A percentile compares a stretch with the other conserved stretches of the same genome.
phyloP scores from a whole-genome alignment of 176 grass and related monocot genomes.

The Zea luxurians region DNA sequence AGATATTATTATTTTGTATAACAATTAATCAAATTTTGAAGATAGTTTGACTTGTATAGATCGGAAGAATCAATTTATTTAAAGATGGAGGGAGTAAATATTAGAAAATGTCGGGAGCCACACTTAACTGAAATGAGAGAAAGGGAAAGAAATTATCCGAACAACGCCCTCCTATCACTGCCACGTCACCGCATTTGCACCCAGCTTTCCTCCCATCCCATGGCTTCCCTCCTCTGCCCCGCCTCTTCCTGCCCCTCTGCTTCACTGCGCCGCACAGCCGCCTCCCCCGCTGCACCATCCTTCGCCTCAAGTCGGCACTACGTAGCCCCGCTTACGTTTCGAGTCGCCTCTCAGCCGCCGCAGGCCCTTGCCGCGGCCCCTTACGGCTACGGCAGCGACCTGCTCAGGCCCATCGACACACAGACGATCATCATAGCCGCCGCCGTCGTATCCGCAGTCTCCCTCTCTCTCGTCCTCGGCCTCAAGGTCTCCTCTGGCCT shows the following conservation, averaged over 20 bases:
- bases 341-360: conserved; percentile 5
- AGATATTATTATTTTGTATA: too few relatives aligned
- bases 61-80: too few relatives aligned
- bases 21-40: too few relatives aligned
- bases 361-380: conserved; percentile 8
- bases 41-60: too few relatives aligned
- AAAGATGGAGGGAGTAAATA: too few relatives aligned
- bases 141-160: background rate
- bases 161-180: background rate
- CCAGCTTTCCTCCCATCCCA: background rate
- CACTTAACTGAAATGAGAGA: too few relatives aligned
- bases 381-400: conserved; percentile 39
- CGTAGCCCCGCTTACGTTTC: background rate
- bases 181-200: background rate
- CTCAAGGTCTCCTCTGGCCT: conserved; percentile 54
- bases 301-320: conserved; percentile 1
- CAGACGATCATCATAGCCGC: conserved; percentile 71
- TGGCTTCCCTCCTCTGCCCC: conserved; percentile 37
- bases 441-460: conserved; percentile 60
- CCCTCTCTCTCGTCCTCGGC: conserved; percentile 70
- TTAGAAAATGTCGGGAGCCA: too few relatives aligned
- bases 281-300: background rate
- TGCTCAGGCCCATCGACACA: conserved; percentile 61
- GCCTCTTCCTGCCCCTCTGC: conserved; percentile 22
- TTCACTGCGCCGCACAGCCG: conserved; percentile 2